These are phyloP conservation scores for Termitomyces sp. DNA, from an alignment of 768 basidiomycete species.

Conservation along the genomic window DNA sequence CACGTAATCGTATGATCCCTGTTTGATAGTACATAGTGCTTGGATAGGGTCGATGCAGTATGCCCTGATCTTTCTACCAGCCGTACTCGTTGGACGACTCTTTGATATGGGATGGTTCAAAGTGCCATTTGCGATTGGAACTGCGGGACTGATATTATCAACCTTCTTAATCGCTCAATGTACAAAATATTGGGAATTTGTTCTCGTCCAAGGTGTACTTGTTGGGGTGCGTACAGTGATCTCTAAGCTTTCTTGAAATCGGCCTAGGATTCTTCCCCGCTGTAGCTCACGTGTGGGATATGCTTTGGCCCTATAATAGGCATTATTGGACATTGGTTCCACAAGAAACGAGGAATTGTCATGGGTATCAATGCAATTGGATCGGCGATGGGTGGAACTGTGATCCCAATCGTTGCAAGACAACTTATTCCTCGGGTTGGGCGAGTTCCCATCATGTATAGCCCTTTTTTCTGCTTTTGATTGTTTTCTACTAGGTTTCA, in stretches of 20 bases:
- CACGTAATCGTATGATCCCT: neutral
- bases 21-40: conserved; percentile 15
- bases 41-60: conserved; percentile 40
- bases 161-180: conserved; percentile 58
- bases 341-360: conserved; percentile 47
- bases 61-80: conserved; percentile 46
- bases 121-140: conserved; percentile 39
- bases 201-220: conserved; percentile 61
- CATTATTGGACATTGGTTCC: conserved; percentile 64
- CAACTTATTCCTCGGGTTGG: conserved; percentile 50
- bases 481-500: conserved; percentile 45
- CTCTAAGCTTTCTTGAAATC: no score
- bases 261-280: conserved; percentile 13
- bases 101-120: conserved; percentile 61
- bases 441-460: conserved; percentile 21
- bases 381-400: conserved; percentile 54
- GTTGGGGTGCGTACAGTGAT: no score
- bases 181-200: conserved; percentile 60
- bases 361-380: conserved; percentile 53
- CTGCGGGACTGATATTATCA: conserved; percentile 40
- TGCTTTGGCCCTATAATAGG: conserved; percentile 47
- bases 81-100: conserved; percentile 48
- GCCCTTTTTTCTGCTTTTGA: neutral
- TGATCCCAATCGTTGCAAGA: conserved; percentile 57
- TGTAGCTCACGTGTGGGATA: conserved; percentile 19